Conservation (phyloP, 352 stramenopile species). For the Globisporangium rhizosaccharum region DNA sequence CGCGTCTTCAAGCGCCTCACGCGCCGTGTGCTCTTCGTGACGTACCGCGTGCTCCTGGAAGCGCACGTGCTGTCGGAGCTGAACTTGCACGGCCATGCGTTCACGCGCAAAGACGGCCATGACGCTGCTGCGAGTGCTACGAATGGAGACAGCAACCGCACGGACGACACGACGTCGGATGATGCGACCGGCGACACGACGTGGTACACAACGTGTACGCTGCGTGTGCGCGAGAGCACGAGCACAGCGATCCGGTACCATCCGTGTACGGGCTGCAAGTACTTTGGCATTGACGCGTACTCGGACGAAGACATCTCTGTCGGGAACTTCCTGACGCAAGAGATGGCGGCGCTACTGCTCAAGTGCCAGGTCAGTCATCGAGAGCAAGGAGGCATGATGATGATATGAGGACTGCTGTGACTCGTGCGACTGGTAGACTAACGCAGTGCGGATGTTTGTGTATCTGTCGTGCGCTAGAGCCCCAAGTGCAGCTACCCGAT, state of each 20-base stretch:
- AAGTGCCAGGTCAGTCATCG: constrained; percentile 65
- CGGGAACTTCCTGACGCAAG: constrained; percentile 70
- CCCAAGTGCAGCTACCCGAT: constrained; percentile 76
- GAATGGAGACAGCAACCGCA: neutral
- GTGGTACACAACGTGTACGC: constrained; percentile 71
- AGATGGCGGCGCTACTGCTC: constrained; percentile 56
- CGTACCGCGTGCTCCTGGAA: constrained; percentile 96
- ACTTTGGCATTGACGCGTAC: constrained; percentile 57
- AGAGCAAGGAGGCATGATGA: neutral
- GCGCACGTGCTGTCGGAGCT: constrained; percentile 92
- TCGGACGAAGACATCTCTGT: constrained; percentile 75
- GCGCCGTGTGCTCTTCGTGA: constrained; percentile 86
- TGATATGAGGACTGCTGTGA: neutral
- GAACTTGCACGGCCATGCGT: constrained; percentile 36
- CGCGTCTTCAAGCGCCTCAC: constrained; percentile 92
- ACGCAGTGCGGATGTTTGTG: constrained; percentile 2
- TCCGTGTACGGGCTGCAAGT: constrained; percentile 66
- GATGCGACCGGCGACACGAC: constrained; percentile 29
- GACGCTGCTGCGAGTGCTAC: neutral
- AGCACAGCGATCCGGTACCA: constrained; percentile 48
- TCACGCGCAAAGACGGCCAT: constrained; percentile 5
- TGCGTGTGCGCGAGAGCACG: constrained; percentile 51
- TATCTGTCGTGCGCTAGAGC: constrained; percentile 31
- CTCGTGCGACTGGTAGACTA: neutral
- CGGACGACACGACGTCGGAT: constrained; percentile 10